phyloP scores from a whole-genome alignment of 2,329 filamentous ascomycete genomes.

The Fusarium sp. region DNA sequence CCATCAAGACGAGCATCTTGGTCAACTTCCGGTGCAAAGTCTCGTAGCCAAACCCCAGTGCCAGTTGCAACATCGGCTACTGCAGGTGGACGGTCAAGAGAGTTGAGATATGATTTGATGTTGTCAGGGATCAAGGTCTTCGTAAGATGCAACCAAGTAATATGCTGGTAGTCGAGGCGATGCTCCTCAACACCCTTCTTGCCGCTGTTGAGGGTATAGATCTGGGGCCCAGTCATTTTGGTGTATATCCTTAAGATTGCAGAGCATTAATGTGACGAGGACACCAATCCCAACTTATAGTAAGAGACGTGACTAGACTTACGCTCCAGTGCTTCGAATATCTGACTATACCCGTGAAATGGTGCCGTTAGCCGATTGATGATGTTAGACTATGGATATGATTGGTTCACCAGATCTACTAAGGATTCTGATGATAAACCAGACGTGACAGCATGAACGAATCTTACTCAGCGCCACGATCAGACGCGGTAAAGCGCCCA shows the following conservation, averaged over 20 bases:
- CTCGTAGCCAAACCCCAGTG: neutral
- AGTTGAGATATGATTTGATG: neutral
- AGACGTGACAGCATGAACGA: neutral
- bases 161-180: conserved; percentile 6
- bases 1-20: conserved; percentile 1
- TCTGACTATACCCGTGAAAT: neutral
- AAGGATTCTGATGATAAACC: neutral
- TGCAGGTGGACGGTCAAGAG: neutral
- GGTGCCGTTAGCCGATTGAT: neutral
- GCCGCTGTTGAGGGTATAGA: conserved; percentile 10
- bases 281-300: neutral
- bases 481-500: neutral
- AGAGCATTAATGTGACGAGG: too few relatives aligned
- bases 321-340: neutral
- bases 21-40: neutral
- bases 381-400: neutral
- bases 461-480: conserved; percentile 1
- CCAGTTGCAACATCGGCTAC: conserved; percentile 8
- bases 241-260: too few relatives aligned
- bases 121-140: neutral
- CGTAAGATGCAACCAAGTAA: neutral
- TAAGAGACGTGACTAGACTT: neutral
- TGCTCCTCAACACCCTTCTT: conserved; percentile 7
- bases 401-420: neutral
- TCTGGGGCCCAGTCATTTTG: neutral